A percentile compares a stretch with the other conserved stretches of the same genome.
Conservation (phyloP, 768 basidiomycete species). For the Podaxis pistillaris region DNA sequence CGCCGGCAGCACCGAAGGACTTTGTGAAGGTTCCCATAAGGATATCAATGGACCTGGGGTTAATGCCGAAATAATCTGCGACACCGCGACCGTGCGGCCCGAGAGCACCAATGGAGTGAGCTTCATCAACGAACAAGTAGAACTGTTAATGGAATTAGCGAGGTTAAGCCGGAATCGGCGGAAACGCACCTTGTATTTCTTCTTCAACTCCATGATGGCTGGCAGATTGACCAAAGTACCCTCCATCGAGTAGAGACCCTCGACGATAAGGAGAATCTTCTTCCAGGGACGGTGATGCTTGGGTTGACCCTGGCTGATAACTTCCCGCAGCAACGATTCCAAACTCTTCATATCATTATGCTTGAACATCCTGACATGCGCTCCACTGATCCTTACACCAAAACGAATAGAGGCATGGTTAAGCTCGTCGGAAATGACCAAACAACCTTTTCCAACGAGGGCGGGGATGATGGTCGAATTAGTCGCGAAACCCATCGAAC, state of each 20-base stretch:
- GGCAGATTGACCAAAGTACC: slow-evolving; percentile 92
- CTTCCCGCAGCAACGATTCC: slow-evolving; percentile 80
- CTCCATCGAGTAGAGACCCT: slow-evolving; percentile 98
- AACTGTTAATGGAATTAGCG: slow-evolving; percentile 55
- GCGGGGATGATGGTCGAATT: slow-evolving; percentile 94
- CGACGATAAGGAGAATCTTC: slow-evolving; percentile 93
- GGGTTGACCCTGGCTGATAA: slow-evolving; percentile 95
- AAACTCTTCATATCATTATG: slow-evolving; percentile 91
- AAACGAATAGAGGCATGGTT: slow-evolving; percentile 96
- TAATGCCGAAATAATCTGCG: slow-evolving; percentile 87
- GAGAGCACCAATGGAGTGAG: slow-evolving; percentile 94
- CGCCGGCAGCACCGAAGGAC: slow-evolving; percentile 91
- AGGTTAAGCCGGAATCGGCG: background rate
- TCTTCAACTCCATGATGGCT: slow-evolving; percentile 78
- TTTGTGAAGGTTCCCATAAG: slow-evolving; percentile 99
- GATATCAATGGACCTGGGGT: slow-evolving; percentile 81
- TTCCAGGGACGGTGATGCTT: slow-evolving; percentile 99
- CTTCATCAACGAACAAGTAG: slow-evolving; percentile 94
- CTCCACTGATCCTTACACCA: slow-evolving; percentile 86
- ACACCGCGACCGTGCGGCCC: slow-evolving; percentile 95
- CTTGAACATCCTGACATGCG: slow-evolving; percentile 90
- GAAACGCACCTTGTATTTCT: slow-evolving; percentile 83
- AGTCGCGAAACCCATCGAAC: slow-evolving; percentile 96
- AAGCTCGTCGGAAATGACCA: slow-evolving; percentile 95
- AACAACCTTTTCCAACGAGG: slow-evolving; percentile 83